Conservation (phyloP, 257 asterid genomes). For the Anisodus tanguticus region DNA sequence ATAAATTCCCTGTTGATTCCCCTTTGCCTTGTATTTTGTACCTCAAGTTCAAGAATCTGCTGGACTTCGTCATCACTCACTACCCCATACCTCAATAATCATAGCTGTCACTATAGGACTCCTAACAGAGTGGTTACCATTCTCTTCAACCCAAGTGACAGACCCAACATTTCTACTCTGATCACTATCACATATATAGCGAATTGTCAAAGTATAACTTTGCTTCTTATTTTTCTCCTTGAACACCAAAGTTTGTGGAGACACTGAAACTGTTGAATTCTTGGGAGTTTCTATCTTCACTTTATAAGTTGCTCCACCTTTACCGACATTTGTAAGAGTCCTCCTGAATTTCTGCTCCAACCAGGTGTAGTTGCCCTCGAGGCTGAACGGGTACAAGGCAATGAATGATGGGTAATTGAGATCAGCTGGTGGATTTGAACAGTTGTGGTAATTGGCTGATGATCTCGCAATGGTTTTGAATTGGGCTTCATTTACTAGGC, state of each 20-base stretch:
- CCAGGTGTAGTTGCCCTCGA: background rate
- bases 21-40: too few species aligned
- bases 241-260: constrained; percentile 27
- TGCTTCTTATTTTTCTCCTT: constrained; percentile 28
- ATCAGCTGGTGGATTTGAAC: constrained; percentile 29
- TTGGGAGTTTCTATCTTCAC: constrained; percentile 26
- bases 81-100: background rate
- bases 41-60: background rate
- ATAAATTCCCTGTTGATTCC: background rate
- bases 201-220: constrained; percentile 32
- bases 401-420: constrained; percentile 39
- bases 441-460: constrained; percentile 5
- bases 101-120: constrained; percentile 45
- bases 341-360: constrained; percentile 30
- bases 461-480: constrained; percentile 27
- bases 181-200: background rate
- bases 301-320: constrained; percentile 25
- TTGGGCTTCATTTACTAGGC: constrained; percentile 36
- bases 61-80: background rate
- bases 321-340: constrained; percentile 38
- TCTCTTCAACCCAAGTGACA: constrained; percentile 49
- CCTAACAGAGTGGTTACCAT: constrained; percentile 43
- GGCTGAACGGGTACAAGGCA: background rate
- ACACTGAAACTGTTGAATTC: constrained; percentile 25
- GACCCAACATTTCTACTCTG: constrained; percentile 41